phyloP scores from a whole-genome alignment of 2,329 filamentous ascomycete species.

The Aspergillus intermedius region DNA sequence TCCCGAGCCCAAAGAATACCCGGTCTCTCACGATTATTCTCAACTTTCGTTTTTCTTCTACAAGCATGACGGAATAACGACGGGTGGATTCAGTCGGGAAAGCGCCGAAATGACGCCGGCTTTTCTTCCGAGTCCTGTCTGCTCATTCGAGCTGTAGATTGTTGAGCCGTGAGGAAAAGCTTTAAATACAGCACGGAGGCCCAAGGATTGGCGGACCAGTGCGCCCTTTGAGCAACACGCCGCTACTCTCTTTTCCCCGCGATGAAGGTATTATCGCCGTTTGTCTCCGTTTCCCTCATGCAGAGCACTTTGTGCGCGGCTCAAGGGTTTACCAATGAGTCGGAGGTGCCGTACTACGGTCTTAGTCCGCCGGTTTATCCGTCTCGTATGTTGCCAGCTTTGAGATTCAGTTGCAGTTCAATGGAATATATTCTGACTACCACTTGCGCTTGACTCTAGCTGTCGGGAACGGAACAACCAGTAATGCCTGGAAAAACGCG shows the following conservation, averaged over 20 bases:
- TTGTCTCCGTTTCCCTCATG: neutral
- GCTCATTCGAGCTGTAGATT: neutral
- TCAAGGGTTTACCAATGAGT: neutral
- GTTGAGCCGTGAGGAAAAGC: neutral
- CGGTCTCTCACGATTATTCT: no score
- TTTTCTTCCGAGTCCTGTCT: no score
- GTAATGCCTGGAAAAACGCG: conserved; percentile 15
- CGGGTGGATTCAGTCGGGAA: neutral
- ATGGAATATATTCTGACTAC: neutral
- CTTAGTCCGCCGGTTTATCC: neutral
- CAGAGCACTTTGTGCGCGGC: neutral
- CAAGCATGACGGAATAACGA: no score
- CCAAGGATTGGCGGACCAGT: neutral
- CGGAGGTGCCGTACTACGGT: neutral
- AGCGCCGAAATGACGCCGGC: no score
- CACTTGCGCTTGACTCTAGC: neutral
- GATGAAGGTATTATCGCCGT: neutral
- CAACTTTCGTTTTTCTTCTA: no score
- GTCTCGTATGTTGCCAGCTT: neutral
- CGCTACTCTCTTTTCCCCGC: neutral
- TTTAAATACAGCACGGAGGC: neutral
- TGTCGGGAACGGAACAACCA: neutral
- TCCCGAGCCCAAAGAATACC: no score
- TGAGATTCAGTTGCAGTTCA: neutral
- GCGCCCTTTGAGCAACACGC: neutral